Evolutionary conservation across 2,329 filamentous ascomycete species (phyloP), one percentile per base, ranked within the genome.

Genomic region (Alternaria hordeiaustralica): DNA sequence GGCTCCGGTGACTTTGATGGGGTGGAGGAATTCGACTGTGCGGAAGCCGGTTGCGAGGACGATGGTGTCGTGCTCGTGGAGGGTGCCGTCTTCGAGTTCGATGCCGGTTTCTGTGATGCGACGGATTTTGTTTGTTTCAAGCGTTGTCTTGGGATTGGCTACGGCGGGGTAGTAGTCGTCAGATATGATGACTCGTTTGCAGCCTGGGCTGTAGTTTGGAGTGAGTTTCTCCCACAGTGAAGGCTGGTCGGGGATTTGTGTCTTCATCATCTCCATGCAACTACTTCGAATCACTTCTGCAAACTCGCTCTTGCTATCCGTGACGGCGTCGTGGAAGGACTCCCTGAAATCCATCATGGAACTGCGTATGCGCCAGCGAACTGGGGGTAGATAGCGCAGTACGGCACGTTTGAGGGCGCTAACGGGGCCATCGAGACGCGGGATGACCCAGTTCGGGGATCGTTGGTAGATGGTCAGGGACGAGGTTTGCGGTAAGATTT

Each of bases 31-130:
- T 49, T 89, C 84, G 0, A 86, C 82, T 0, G 87, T 85, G 23
- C 83, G 81, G 79, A 89, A 89, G 0, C 87, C 87, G 0, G 87
- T 89, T 0, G 87, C 87, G 8, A 86, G 81, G 23, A 89, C 78
- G 13, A 89, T 81, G 18, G 88, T 74, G 69, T 89, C 87, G 69
- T 85, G 85, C 20, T 85, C 81, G 46, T 82, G 74, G n/a, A 80
- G 80, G 2, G 61, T 66, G 3, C 78, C 82, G 2, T 78, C 80
- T 0, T 75, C 64, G 18, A 86, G 81, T 23, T 83, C 77, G 54
- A 89, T 82, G 0, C 85, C 84, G 0, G 74, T 81, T 5, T 77
- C 77, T 0, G 82, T 84, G 53, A 88, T 83, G 6, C 76, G 73
- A 12, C 79, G 70, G 63, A 89, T 88, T 0, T 72, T 71, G 4